phyloP scores from a whole-genome alignment of 2,329 filamentous ascomycete genomes.

The Chaetoscypha palmicola region DNA sequence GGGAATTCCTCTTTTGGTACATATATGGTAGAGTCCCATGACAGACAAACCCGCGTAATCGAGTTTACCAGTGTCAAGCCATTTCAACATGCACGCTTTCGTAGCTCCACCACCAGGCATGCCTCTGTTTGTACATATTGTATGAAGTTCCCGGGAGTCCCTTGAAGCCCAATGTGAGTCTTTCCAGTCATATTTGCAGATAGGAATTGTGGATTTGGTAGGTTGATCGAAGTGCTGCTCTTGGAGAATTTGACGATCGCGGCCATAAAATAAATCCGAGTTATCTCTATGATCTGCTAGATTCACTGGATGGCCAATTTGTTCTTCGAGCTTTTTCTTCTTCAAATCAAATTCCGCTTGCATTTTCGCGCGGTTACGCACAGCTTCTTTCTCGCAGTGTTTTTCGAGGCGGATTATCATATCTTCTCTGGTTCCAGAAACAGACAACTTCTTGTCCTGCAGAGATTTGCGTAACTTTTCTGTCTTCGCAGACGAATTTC shows the following conservation, averaged over 20 bases:
- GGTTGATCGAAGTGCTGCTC: not conserved
- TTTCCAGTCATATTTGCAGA: slow-evolving; percentile 18
- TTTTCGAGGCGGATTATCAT: no score
- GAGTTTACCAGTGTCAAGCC: slow-evolving; percentile 17
- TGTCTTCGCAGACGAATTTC: not conserved
- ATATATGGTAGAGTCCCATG: slow-evolving; percentile 6
- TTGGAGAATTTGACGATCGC: not conserved
- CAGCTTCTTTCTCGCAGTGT: no score
- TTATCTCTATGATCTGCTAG: not conserved
- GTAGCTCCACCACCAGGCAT: slow-evolving; percentile 13
- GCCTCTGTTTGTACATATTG: slow-evolving; percentile 12
- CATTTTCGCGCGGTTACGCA: no score
- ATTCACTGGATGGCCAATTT: slow-evolving; percentile 13
- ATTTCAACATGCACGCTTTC: slow-evolving; percentile 19
- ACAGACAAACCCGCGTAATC: slow-evolving; percentile 18
- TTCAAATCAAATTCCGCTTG: not conserved
- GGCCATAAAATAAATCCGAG: not conserved
- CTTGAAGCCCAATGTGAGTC: slow-evolving; percentile 19
- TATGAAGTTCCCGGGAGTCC: slow-evolving; percentile 9
- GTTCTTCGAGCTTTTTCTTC: slow-evolving; percentile 8
- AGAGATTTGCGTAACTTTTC: not conserved
- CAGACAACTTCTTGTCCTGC: no score
- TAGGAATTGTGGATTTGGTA: not conserved
- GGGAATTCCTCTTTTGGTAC: slow-evolving; percentile 7
- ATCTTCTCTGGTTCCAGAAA: no score